Evolutionary conservation across 1,139 yeast genomes (phyloP).

Genomic region (Saccharomyces hybrid): DNA sequence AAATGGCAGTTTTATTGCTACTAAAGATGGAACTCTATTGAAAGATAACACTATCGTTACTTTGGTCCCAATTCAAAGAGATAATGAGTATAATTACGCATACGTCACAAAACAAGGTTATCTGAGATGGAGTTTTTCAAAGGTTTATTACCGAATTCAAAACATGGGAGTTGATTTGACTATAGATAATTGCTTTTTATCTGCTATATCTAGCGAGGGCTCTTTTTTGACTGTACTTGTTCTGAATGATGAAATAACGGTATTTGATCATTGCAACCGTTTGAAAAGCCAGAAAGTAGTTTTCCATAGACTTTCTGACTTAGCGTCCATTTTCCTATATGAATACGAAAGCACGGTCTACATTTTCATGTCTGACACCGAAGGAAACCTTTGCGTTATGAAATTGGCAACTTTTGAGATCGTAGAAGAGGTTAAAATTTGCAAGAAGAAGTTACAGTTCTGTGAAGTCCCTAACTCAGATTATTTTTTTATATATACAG

Average conservation of each 20-base stretch:
- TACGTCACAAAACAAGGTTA: neutral
- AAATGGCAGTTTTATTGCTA: neutral
- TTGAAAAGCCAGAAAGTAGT: neutral
- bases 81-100: neutral
- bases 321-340: neutral
- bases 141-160: neutral
- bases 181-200: neutral
- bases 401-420: neutral
- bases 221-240: neutral
- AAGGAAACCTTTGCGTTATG: neutral
- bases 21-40: neutral
- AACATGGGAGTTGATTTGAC: neutral
- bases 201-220: neutral
- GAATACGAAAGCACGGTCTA: neutral
- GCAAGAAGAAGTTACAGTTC: neutral
- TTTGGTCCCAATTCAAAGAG: neutral
- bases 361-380: neutral
- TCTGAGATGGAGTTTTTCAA: neutral
- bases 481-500: neutral
- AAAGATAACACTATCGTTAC: neutral
- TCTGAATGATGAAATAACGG: neutral
- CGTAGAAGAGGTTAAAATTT: neutral
- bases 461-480: neutral
- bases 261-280: neutral
- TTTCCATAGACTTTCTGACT: neutral